These are phyloP conservation scores for Verticillium alfalfae DNA, from an alignment of 2,329 filamentous ascomycete species.

Conservation along the genomic window DNA sequence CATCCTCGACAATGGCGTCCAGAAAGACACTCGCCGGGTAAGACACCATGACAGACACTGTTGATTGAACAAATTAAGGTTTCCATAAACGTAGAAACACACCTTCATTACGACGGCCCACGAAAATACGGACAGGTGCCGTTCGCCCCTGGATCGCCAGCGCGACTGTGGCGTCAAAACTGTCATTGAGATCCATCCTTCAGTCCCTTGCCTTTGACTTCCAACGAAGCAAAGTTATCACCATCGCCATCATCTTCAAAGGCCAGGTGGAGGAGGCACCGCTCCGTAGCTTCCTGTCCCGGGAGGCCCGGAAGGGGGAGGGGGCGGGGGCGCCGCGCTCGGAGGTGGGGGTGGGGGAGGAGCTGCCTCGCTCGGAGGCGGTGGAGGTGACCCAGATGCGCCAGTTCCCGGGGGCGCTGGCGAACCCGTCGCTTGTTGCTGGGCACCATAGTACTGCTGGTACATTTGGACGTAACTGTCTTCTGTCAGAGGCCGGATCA, in stretches of 20 bases:
- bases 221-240: no score
- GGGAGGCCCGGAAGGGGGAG: slow-evolving; percentile 40
- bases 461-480: slow-evolving; percentile 63
- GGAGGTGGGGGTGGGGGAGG: slow-evolving; percentile 56
- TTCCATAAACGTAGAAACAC: no score
- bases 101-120: no score
- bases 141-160: no score
- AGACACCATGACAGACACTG: not conserved
- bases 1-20: no score
- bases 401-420: slow-evolving; percentile 35
- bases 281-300: slow-evolving; percentile 52
- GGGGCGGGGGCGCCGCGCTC: slow-evolving; percentile 48
- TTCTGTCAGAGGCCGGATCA: slow-evolving; percentile 13
- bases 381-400: slow-evolving; percentile 45
- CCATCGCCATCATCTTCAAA: slow-evolving; percentile 20
- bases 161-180: no score
- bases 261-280: slow-evolving; percentile 53
- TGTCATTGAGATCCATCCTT: no score
- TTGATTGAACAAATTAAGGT: not conserved
- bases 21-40: no score
- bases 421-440: slow-evolving; percentile 40
- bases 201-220: no score
- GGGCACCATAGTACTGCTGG: slow-evolving; percentile 61
- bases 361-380: slow-evolving; percentile 52
- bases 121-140: no score